Conservation (phyloP, 2,329 filamentous ascomycete species). For the Moelleriella libera region DNA sequence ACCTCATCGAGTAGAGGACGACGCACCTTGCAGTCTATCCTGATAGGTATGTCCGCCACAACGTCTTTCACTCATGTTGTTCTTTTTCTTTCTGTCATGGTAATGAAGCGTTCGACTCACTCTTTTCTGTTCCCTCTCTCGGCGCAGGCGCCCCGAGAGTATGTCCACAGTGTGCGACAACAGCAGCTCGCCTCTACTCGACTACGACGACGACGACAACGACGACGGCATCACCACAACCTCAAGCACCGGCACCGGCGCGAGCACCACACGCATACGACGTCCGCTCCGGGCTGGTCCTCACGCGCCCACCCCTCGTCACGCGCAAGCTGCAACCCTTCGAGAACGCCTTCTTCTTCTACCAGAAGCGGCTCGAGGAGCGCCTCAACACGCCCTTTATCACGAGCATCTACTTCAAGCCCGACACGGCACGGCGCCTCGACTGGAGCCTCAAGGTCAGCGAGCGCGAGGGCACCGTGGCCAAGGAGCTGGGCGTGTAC, state of each 20-base stretch:
- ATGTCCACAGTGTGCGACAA: background rate
- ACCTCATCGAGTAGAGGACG: constrained; percentile 43
- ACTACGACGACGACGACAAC: constrained; percentile 12
- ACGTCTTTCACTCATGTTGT: too few relatives aligned
- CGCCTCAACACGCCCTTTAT: constrained; percentile 77
- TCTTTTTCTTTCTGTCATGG: too few relatives aligned
- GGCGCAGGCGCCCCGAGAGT: too few relatives aligned
- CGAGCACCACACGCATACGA: constrained; percentile 17
- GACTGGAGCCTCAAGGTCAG: constrained; percentile 83
- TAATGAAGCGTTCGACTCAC: too few relatives aligned
- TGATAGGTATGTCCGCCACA: constrained; percentile 29
- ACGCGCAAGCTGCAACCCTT: constrained; percentile 76
- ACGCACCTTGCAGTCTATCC: constrained; percentile 30
- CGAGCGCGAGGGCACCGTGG: constrained; percentile 58
- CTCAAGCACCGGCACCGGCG: too few relatives aligned
- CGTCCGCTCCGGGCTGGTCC: constrained; percentile 55
- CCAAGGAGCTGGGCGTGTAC: constrained; percentile 77
- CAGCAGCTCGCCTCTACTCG: constrained; percentile 21
- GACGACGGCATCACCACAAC: constrained; percentile 3
- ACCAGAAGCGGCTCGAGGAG: constrained; percentile 94
- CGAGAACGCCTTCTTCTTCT: constrained; percentile 88
- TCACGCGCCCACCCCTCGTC: constrained; percentile 77
- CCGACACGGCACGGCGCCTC: constrained; percentile 66
- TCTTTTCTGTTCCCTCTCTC: too few relatives aligned
- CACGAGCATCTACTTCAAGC: constrained; percentile 89